Conservation (phyloP, 148 eudicot species). For the Limonium bicolor region DNA sequence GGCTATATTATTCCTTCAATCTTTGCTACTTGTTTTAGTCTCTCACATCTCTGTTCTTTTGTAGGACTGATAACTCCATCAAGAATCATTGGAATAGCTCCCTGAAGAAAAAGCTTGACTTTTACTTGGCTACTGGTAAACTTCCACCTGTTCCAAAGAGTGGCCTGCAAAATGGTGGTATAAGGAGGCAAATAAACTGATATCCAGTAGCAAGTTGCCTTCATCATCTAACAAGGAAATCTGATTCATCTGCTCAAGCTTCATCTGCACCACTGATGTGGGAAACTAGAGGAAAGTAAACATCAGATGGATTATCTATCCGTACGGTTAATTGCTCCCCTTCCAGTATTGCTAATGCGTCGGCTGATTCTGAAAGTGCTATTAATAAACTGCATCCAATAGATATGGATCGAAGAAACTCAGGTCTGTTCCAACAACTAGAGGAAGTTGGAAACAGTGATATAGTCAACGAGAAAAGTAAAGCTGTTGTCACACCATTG, state of each 20-base stretch:
- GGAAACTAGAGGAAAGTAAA: constrained; percentile 28
- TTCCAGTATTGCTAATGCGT: constrained; percentile 22
- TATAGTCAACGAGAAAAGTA: constrained; percentile 19
- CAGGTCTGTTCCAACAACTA: constrained; percentile 11
- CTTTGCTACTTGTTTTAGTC: too few species aligned
- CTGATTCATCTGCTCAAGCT: constrained; percentile 50
- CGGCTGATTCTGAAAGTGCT: constrained; percentile 27
- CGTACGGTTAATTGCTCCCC: constrained; percentile 16
- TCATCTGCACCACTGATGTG: constrained; percentile 43
- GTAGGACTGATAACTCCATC: constrained; percentile 94
- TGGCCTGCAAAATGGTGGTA: constrained; percentile 20
- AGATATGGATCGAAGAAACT: constrained; percentile 9
- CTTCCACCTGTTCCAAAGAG: constrained; percentile 66
- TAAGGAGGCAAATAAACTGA: constrained; percentile 23
- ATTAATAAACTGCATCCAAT: constrained; percentile 15
- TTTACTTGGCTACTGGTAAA: constrained; percentile 73
- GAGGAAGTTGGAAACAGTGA: constrained; percentile 16
- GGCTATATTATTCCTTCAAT: too few species aligned
- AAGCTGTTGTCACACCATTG: constrained; percentile 16
- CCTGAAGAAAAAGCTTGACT: constrained; percentile 87
- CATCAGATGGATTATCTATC: constrained; percentile 19
- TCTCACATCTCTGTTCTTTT: too few species aligned
- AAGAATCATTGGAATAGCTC: constrained; percentile 99
- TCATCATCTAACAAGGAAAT: constrained; percentile 32
- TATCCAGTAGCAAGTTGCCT: constrained; percentile 20